A percentile compares a stretch with the other conserved stretches of the same genome.
Evolutionary conservation across 176 grass and related monocot species (phyloP).

Genomic region (Musa troglodytarum): DNA sequence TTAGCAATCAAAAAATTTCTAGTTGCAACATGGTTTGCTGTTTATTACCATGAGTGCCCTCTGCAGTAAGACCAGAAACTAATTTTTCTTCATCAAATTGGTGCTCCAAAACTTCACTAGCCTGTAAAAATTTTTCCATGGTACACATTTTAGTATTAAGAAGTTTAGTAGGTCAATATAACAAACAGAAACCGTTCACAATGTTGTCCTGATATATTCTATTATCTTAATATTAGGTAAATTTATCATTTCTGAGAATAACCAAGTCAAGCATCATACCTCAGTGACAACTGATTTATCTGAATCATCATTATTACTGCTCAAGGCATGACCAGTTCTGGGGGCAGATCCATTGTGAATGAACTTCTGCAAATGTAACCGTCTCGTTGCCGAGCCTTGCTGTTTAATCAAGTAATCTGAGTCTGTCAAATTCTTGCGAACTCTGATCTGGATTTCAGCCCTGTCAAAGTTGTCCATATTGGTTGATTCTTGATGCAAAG

Average conservation of each 20-base stretch:
- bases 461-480: background rate
- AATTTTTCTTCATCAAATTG: background rate
- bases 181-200: no score
- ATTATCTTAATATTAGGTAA: no score
- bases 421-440: background rate
- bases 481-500: background rate
- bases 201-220: no score
- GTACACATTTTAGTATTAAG: no score
- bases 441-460: conserved; percentile 4
- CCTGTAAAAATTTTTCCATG: background rate
- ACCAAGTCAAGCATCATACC: conserved; percentile 1
- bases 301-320: background rate
- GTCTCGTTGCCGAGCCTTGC: background rate
- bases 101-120: background rate
- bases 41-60: background rate
- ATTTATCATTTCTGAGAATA: background rate
- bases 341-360: background rate
- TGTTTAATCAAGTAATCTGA: background rate
- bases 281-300: conserved; percentile 1
- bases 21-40: background rate
- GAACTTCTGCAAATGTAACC: conserved; percentile 3
- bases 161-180: no score
- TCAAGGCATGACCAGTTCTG: conserved; percentile 1
- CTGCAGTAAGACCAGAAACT: no score
- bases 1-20: background rate